Percentiles rank a stretch among this genome's conserved stretches.
phyloP scores from a whole-genome alignment of 1,139 yeast species.

The Kurtzmaniella natalensis region DNA sequence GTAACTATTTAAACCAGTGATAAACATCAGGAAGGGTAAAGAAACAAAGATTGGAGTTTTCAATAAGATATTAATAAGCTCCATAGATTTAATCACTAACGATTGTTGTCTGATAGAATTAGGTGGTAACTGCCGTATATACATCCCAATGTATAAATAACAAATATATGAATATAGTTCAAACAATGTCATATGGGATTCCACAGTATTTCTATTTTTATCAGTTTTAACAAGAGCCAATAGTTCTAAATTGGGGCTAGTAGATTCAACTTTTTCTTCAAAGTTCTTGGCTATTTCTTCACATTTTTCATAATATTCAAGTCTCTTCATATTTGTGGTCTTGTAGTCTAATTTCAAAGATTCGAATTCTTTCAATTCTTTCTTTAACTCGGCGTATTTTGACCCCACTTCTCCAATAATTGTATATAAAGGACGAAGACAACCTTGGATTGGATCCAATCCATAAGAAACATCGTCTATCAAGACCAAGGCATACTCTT shows the following conservation, averaged over 20 bases:
- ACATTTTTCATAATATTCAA: constrained; percentile 2
- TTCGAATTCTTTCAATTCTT: constrained; percentile 9
- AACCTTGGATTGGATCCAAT: constrained; percentile 47
- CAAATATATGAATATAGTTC: constrained; percentile 24
- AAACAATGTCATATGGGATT: constrained; percentile 22
- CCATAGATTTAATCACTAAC: constrained; percentile 17
- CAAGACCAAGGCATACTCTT: constrained; percentile 28
- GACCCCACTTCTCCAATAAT: constrained; percentile 40
- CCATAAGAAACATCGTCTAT: constrained; percentile 24
- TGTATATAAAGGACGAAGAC: constrained; percentile 35
- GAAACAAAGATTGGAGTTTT: constrained; percentile 20
- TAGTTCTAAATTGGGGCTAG: constrained; percentile 1
- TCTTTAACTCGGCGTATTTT: constrained; percentile 21
- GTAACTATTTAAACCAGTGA: constrained; percentile 30
- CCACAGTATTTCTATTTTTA: constrained; percentile 4
- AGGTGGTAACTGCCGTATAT: constrained; percentile 23
- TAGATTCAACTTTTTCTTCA: not conserved
- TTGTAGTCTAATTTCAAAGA: not conserved
- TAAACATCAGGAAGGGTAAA: constrained; percentile 27
- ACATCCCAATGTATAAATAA: constrained; percentile 20
- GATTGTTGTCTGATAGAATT: constrained; percentile 25
- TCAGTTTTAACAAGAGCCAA: constrained; percentile 2
- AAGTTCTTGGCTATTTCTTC: not conserved
- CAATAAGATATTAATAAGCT: constrained; percentile 18
- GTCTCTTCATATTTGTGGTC: constrained; percentile 2